A percentile compares a stretch with the other conserved stretches of the same genome.
Evolutionary conservation across 768 basidiomycete genomes (phyloP).

Genomic region (Clavaria fumosa): DNA sequence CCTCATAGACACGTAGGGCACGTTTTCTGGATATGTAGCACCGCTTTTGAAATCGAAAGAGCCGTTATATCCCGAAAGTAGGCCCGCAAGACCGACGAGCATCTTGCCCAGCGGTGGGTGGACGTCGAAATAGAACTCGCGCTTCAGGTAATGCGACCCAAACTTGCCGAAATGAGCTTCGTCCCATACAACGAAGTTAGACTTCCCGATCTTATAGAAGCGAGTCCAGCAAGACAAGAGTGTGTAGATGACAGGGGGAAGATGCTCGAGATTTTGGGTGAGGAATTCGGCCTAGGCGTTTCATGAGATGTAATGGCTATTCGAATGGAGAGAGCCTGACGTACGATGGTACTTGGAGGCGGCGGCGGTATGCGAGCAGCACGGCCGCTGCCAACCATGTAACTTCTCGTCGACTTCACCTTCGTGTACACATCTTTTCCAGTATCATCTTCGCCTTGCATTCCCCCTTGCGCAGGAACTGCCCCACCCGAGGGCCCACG

Average conservation of each 20-base stretch:
- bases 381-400: slow-evolving; percentile 39
- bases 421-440: slow-evolving; percentile 41
- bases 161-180: slow-evolving; percentile 99
- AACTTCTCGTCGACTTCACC: slow-evolving; percentile 18
- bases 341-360: slow-evolving; percentile 48
- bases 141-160: slow-evolving; percentile 94
- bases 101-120: slow-evolving; percentile 98
- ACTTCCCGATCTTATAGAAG: slow-evolving; percentile 81
- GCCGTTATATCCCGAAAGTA: slow-evolving; percentile 85
- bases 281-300: slow-evolving; percentile 51
- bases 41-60: slow-evolving; percentile 92
- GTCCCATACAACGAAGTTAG: slow-evolving; percentile 89
- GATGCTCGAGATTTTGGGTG: slow-evolving; percentile 62
- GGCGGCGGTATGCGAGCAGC: slow-evolving; percentile 44
- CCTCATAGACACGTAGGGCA: slow-evolving; percentile 91
- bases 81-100: slow-evolving; percentile 89
- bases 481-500: slow-evolving; percentile 11
- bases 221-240: slow-evolving; percentile 91
- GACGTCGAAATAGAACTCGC: slow-evolving; percentile 98
- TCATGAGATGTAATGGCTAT: slow-evolving; percentile 6
- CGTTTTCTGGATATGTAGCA: slow-evolving; percentile 60
- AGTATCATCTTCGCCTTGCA: slow-evolving; percentile 25
- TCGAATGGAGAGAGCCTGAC: slow-evolving; percentile 12
- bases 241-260: slow-evolving; percentile 76
- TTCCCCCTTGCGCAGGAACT: slow-evolving; percentile 8